Evolutionary conservation across 2,329 filamentous ascomycete species (phyloP), one percentile per base, ranked within the genome.

Genomic region (Hypoxylon sp.): DNA sequence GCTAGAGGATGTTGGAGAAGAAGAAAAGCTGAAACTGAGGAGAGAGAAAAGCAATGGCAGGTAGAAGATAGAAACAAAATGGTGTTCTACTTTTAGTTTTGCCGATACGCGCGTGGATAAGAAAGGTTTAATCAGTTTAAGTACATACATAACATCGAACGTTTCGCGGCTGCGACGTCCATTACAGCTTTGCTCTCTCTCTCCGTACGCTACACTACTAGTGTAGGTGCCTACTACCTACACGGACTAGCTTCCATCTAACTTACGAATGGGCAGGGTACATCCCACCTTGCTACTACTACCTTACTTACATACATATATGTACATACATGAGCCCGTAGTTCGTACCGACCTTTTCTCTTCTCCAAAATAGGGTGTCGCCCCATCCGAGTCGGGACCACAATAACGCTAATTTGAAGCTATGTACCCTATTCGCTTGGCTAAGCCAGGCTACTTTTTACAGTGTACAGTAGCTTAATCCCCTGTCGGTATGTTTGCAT

Each of bases 71-170:
- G 54, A n/a, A 52, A 24, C 8, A 48, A 39, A 42, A 59, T 47
- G 50, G 50, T 55, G 33, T 50, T 62, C 35, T 66, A 68, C 60
- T 71, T 70, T 68, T 71, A 71, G 68, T 53, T 53, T 66, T 62
- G 33, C 42, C 61, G 60, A 31, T 46, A 59, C 26, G 60, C 54
- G 48, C 31, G 31, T 62, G 57, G 59, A 47, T 47, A 51, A 51
- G 60, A 48, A 68, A 70, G 50, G 54, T 65, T 57, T 51, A 63
- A 44, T 33, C 22, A 53, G 31, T 44, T 67, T 22, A 58, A 66
- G 52, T 26, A n/a, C n/a, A n/a, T n/a, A n/a, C n/a, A n/a, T n/a
- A 60, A 60, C 57, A 35, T 64, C 52, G 17, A 70, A 58, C 67
- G 62, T 59, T 63, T 70, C 60, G 60, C 64, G 57, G 54, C 59